These are phyloP conservation scores for Camelina neglecta DNA, from an alignment of 345 rosid species.

Conservation along the genomic window DNA sequence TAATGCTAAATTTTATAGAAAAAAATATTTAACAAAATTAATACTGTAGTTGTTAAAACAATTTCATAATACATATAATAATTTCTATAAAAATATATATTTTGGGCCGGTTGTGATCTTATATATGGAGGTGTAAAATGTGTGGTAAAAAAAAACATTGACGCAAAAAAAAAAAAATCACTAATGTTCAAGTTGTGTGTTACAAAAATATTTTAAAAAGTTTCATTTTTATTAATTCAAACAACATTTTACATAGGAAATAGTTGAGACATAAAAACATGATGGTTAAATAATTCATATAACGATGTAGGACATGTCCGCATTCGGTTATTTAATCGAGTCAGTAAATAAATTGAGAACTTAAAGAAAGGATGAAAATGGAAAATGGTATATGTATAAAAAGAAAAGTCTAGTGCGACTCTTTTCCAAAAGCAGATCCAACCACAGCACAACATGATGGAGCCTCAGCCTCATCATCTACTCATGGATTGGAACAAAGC, in stretches of 20 bases:
- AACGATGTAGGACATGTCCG: neutral
- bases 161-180: neutral
- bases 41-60: neutral
- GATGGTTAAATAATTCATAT: neutral
- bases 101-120: neutral
- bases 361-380: slow-evolving; percentile 2
- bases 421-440: slow-evolving; percentile 36
- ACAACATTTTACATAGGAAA: neutral
- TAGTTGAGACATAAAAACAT: neutral
- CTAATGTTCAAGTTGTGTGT: neutral
- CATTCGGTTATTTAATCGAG: neutral
- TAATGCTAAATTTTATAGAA: neutral
- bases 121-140: neutral
- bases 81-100: neutral
- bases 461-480: slow-evolving; percentile 39
- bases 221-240: neutral
- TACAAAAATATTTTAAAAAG: neutral
- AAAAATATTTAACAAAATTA: neutral
- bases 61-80: neutral
- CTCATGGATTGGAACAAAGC: slow-evolving; percentile 44
- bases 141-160: too few species aligned
- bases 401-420: slow-evolving; percentile 25
- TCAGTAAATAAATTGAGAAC: neutral
- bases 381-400: slow-evolving; percentile 25
- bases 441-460: slow-evolving; percentile 38